phyloP scores from a whole-genome alignment of 345 rosid genomes.

The Aethionema arabicum region DNA sequence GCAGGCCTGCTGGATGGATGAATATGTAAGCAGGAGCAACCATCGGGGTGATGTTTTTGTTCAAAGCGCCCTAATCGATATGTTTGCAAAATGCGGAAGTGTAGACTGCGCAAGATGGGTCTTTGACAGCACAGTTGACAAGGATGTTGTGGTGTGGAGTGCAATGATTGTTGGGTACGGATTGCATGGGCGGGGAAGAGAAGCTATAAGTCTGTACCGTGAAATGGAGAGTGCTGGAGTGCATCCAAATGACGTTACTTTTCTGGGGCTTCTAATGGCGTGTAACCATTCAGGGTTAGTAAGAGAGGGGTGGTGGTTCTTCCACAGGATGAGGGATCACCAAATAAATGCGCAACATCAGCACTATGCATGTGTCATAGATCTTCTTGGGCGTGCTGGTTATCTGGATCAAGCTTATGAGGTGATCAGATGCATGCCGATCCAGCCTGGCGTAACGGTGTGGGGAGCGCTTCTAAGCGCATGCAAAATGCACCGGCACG shows the following conservation, averaged over 20 bases:
- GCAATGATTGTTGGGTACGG: slow-evolving; percentile 74
- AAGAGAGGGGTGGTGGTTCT: slow-evolving; percentile 65
- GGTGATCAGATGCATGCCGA: slow-evolving; percentile 55
- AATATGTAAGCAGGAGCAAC: slow-evolving; percentile 43
- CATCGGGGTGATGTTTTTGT: slow-evolving; percentile 46
- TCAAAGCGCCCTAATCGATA: slow-evolving; percentile 56
- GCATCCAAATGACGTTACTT: slow-evolving; percentile 62
- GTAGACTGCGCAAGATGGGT: slow-evolving; percentile 50
- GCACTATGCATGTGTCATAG: slow-evolving; percentile 69
- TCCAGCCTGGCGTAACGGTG: slow-evolving; percentile 57
- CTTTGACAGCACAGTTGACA: slow-evolving; percentile 53
- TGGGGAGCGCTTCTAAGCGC: slow-evolving; percentile 77
- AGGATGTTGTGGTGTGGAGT: slow-evolving; percentile 73
- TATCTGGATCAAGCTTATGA: slow-evolving; percentile 53
- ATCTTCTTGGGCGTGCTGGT: slow-evolving; percentile 76
- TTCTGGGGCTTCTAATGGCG: slow-evolving; percentile 61
- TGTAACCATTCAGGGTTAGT: slow-evolving; percentile 72
- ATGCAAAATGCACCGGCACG: slow-evolving; percentile 61
- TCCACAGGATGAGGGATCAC: slow-evolving; percentile 54
- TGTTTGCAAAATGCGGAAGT: slow-evolving; percentile 75
- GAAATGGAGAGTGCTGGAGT: slow-evolving; percentile 50
- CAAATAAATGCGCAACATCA: slow-evolving; percentile 58
- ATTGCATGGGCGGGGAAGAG: slow-evolving; percentile 58
- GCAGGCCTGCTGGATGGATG: slow-evolving; percentile 61
- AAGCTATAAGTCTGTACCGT: slow-evolving; percentile 55